Base-by-base conservation (phyloP, 2,329 filamentous ascomycete genomes). In the Curvularia sp. region DNA sequence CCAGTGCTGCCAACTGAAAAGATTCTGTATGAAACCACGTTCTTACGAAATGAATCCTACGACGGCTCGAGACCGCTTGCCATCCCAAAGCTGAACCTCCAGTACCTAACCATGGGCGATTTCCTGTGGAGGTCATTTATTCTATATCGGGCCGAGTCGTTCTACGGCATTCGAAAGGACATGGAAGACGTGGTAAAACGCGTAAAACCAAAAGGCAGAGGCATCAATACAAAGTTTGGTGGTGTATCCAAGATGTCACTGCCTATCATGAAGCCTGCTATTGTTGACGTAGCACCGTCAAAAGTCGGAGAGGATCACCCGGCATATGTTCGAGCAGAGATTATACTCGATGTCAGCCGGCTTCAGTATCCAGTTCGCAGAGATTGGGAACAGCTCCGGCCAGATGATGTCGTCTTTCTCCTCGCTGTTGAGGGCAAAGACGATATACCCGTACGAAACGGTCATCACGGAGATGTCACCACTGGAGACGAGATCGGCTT, bases 51-150 rank as follows among this genome's bases (percentile, higher is more conserved):
- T 55, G 93, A 97, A 69, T 84, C 83, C 7, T 98, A 97, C 69
- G 89, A 97, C 74, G 93, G 93, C 25, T 93, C 92, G 23, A 87
- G 87, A 47, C 93, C 95, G 5, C 82, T 99, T 57, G 92, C 95
- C 2, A 87, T 99, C 42, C 95, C 95, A 2, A 99, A 99, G 75
- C 80, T 98, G 45, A 99, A 97, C 68, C 81, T 99, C 27, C 95
- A 99, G 73, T 99, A 99, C 77, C 83, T 99, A 13, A 96, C 93
- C 2, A 87, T 97, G 49, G 93, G 93, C 2, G 95, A 99, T 76
- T 99, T 99, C 69, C 80, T 99, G n/a, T 99, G 93, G 93, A 87
- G 96, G 61, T 93, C 94, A 0, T 89, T 98, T 70, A 84, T 96
- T 13, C 81, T 99, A 8, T 95, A 97, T 74, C 88, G 94, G 39